A percentile compares a stretch with the other conserved stretches of the same genome.
Evolutionary conservation across 352 stramenopile genomes (phyloP).

Genomic region (Phytophthora crassamura): DNA sequence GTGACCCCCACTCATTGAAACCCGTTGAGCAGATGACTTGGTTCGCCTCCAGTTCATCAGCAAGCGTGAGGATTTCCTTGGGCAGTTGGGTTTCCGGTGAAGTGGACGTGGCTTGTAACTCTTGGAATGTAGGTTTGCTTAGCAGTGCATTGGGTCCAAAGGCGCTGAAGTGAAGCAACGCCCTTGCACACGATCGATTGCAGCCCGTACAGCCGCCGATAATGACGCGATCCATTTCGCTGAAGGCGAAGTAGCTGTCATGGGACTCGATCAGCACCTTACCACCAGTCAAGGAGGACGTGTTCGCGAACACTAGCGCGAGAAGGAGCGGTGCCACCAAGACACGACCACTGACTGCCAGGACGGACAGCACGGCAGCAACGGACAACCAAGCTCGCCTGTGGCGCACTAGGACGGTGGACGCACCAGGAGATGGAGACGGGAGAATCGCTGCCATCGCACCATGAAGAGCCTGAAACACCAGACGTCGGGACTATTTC

Average conservation of each 20-base stretch:
- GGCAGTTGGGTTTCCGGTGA: slow-evolving; percentile 9
- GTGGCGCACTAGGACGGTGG: no score
- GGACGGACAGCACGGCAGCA: not conserved
- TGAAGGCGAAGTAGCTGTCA: slow-evolving; percentile 20
- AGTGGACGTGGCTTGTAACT: slow-evolving; percentile 2
- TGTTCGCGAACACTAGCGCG: not conserved
- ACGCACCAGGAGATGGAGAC: no score
- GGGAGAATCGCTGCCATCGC: no score
- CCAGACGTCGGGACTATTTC: no score
- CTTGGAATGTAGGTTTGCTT: slow-evolving; percentile 19
- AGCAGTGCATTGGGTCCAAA: slow-evolving; percentile 6
- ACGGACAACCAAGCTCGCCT: not conserved
- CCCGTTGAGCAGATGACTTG: slow-evolving; percentile 12
- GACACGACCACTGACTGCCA: slow-evolving; percentile 13
- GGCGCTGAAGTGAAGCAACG: slow-evolving; percentile 9
- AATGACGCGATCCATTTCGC: slow-evolving; percentile 20
- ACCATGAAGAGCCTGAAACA: no score
- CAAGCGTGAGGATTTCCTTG: slow-evolving; percentile 2
- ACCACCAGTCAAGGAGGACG: slow-evolving; percentile 7
- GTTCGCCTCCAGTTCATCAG: not conserved
- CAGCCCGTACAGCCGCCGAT: slow-evolving; percentile 15
- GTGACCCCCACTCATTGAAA: slow-evolving; percentile 9
- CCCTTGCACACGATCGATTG: slow-evolving; percentile 2
- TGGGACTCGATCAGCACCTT: slow-evolving; percentile 16
- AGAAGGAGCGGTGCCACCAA: slow-evolving; percentile 16